Evolutionary conservation across 2,329 filamentous ascomycete genomes (phyloP).

Genomic region (Talaromyces sp.): DNA sequence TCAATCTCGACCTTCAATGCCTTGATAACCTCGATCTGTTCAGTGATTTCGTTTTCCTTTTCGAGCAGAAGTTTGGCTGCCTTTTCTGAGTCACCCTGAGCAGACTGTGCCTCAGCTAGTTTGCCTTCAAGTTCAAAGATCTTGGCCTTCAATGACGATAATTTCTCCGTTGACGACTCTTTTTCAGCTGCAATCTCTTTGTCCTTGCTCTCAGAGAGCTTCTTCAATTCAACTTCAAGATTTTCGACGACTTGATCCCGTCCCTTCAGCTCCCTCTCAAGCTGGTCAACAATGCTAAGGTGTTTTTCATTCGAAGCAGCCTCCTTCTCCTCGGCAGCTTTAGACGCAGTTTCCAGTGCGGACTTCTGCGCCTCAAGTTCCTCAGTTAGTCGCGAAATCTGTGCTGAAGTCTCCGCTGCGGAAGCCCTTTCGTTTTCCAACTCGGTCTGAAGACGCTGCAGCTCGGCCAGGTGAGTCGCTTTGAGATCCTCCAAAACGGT

Average conservation of each 20-base stretch:
- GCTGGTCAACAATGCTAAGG: slow-evolving; percentile 10
- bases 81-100: slow-evolving; percentile 26
- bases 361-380: slow-evolving; percentile 32
- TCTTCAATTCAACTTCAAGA: slow-evolving; percentile 37
- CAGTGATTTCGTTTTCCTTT: slow-evolving; percentile 36
- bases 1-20: slow-evolving; percentile 20
- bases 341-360: slow-evolving; percentile 27
- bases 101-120: slow-evolving; percentile 32
- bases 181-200: slow-evolving; percentile 34
- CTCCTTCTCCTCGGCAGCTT: slow-evolving; percentile 30
- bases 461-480: slow-evolving; percentile 32
- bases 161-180: slow-evolving; percentile 29
- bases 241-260: slow-evolving; percentile 38
- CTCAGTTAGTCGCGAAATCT: slow-evolving; percentile 29
- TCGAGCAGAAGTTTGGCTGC: slow-evolving; percentile 28
- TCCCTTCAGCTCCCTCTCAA: slow-evolving; percentile 34
- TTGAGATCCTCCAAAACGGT: slow-evolving; percentile 38
- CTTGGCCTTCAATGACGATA: slow-evolving; percentile 33
- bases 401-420: slow-evolving; percentile 27
- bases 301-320: slow-evolving; percentile 27
- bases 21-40: slow-evolving; percentile 24
- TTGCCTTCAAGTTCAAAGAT: slow-evolving; percentile 35
- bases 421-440: slow-evolving; percentile 33
- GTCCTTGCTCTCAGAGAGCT: slow-evolving; percentile 34
- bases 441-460: slow-evolving; percentile 35